These are phyloP conservation scores for Agrocybe chaxingu DNA, from an alignment of 768 basidiomycete species.

Conservation along the genomic window DNA sequence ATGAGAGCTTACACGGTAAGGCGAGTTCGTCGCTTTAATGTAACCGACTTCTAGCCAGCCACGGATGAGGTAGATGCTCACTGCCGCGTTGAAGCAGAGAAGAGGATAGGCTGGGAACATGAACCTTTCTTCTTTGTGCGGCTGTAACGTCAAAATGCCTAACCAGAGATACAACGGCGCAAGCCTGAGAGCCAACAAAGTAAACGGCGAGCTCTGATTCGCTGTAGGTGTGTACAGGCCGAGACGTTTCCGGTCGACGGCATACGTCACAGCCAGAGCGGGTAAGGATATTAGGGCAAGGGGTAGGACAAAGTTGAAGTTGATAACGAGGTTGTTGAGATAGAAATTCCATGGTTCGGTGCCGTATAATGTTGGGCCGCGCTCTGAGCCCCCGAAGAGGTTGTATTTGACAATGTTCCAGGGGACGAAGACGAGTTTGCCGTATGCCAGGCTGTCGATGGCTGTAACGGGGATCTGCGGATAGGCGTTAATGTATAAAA, in stretches of 20 bases:
- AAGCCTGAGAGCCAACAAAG: conserved; percentile 71
- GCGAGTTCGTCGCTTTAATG: conserved; percentile 74
- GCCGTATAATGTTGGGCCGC: conserved; percentile 92
- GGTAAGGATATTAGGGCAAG: conserved; percentile 84
- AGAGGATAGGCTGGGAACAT: conserved; percentile 94
- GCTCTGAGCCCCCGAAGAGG: conserved; percentile 73
- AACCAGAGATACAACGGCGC: conserved; percentile 92
- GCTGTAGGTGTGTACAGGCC: conserved; percentile 46
- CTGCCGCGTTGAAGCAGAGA: conserved; percentile 91
- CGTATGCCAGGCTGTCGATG: conserved; percentile 87
- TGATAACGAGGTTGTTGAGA: conserved; percentile 82
- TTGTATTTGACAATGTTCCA: conserved; percentile 97
- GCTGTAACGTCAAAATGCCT: conserved; percentile 71
- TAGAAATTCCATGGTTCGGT: conserved; percentile 88
- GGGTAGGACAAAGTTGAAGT: conserved; percentile 86
- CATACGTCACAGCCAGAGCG: conserved; percentile 68
- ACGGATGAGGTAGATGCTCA: conserved; percentile 79
- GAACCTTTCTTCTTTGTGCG: conserved; percentile 99
- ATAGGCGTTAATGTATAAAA: conserved; percentile 1
- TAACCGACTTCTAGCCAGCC: conserved; percentile 84
- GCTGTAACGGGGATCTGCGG: conserved; percentile 76
- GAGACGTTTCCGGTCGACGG: conserved; percentile 74
- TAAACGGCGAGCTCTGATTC: conserved; percentile 77
- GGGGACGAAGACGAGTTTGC: conserved; percentile 72
- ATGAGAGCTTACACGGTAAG: conserved; percentile 65